These are phyloP conservation scores for Trichoderma koningiopsis DNA, from an alignment of 2,329 filamentous ascomycete species.

Conservation along the genomic window DNA sequence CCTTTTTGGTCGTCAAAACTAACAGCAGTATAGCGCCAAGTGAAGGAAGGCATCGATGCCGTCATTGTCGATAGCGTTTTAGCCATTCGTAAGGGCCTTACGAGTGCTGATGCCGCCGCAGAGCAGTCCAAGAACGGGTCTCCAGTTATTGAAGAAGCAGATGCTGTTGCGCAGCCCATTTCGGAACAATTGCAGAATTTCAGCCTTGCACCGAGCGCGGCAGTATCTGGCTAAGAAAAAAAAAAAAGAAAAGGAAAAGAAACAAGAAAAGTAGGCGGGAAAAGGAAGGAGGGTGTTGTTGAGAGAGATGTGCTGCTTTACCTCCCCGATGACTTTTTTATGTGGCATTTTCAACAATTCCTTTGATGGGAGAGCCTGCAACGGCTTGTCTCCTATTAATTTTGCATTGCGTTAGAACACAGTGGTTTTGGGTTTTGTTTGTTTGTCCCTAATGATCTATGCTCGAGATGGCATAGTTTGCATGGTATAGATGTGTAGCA, in stretches of 20 bases:
- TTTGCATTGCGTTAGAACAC: slow-evolving; percentile 6
- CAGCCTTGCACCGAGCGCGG: slow-evolving; percentile 12
- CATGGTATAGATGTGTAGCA: background rate
- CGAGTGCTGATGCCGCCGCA: slow-evolving; percentile 41
- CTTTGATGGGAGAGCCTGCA: background rate
- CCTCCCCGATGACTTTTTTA: background rate
- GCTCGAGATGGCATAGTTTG: background rate
- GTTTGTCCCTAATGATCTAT: background rate
- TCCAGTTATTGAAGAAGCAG: slow-evolving; percentile 10
- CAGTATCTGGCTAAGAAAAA: background rate
- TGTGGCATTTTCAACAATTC: background rate
- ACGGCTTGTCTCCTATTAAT: background rate
- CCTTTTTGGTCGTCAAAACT: background rate
- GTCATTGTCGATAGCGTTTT: slow-evolving; percentile 97
- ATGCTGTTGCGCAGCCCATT: slow-evolving; percentile 1
- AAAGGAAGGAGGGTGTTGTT: background rate
- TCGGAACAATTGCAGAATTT: slow-evolving; percentile 19
- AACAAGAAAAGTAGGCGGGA: background rate
- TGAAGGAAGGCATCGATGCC: slow-evolving; percentile 92
- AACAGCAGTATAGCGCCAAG: slow-evolving; percentile 67
- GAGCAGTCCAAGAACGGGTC: slow-evolving; percentile 21
- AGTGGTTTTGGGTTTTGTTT: background rate
- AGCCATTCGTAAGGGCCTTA: slow-evolving; percentile 87
- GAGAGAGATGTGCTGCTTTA: background rate
- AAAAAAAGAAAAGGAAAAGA: background rate